Conservation (phyloP, 1,284 basidiomycete genomes). For the Coniferiporia weirii region DNA sequence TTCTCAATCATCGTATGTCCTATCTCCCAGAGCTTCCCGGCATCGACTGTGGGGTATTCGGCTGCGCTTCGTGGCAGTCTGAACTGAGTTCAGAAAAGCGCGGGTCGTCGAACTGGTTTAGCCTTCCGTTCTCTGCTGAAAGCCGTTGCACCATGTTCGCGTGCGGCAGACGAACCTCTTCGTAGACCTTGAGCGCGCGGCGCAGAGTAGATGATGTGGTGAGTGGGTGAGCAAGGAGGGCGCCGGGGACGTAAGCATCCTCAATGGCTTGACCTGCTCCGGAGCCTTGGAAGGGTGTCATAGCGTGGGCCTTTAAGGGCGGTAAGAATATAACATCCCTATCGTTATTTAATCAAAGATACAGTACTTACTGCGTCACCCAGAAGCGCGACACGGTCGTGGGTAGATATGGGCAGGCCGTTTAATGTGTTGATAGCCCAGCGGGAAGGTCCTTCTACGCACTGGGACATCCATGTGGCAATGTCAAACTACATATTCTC, state of each 20-base stretch:
- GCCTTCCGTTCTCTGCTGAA: slow-evolving; percentile 25
- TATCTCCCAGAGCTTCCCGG: slow-evolving; percentile 23
- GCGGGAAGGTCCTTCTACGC: slow-evolving; percentile 16
- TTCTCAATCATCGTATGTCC: slow-evolving; percentile 28
- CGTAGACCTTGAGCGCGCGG: slow-evolving; percentile 31
- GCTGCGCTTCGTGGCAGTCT: background rate
- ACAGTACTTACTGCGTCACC: slow-evolving; percentile 19
- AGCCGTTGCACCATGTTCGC: slow-evolving; percentile 27
- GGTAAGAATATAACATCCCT: background rate
- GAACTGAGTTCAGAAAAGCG: slow-evolving; percentile 16
- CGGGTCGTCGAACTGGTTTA: slow-evolving; percentile 25
- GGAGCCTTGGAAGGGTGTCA: slow-evolving; percentile 20
- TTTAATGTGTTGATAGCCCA: slow-evolving; percentile 19
- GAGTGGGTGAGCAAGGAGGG: slow-evolving; percentile 28
- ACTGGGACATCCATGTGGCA: background rate
- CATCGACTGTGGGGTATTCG: background rate
- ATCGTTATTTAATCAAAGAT: background rate
- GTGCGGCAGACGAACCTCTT: slow-evolving; percentile 33
- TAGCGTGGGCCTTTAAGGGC: slow-evolving; percentile 19
- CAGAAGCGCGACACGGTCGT: slow-evolving; percentile 18
- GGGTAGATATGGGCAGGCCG: slow-evolving; percentile 4
- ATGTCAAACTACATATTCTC: background rate
- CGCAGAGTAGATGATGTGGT: slow-evolving; percentile 22
- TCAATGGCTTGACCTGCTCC: slow-evolving; percentile 21
- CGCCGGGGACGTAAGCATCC: slow-evolving; percentile 33